These are phyloP conservation scores for Prunus yedoensis DNA, from an alignment of 331 rosid genomes.

Conservation along the genomic window DNA sequence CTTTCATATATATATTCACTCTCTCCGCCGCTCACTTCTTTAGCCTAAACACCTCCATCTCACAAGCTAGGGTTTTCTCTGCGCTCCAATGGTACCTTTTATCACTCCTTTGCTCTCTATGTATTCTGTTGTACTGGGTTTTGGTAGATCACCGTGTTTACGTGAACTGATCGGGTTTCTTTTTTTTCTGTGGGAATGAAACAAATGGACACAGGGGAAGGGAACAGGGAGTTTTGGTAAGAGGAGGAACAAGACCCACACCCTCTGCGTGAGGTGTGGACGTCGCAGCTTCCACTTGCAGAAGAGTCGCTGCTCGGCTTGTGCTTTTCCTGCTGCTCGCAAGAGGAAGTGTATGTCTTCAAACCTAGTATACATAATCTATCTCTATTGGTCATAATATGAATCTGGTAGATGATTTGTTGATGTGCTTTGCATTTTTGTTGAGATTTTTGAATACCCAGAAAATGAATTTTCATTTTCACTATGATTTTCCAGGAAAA, in stretches of 20 bases:
- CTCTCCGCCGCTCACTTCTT: constrained; percentile 14
- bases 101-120: neutral
- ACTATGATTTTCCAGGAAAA: neutral
- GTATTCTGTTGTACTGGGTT: neutral
- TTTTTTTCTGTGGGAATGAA: neutral
- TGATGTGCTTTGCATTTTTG: neutral
- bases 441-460: neutral
- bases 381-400: neutral
- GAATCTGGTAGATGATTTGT: neutral
- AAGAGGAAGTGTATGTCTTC: constrained; percentile 60
- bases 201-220: constrained; percentile 57
- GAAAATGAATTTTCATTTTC: neutral
- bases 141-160: neutral
- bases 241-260: constrained; percentile 99
- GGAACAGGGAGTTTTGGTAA: constrained; percentile 98
- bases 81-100: constrained; percentile 51
- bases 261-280: constrained; percentile 93
- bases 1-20: constrained; percentile 18
- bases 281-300: constrained; percentile 98
- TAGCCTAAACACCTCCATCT: constrained; percentile 16
- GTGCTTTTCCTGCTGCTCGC: constrained; percentile 96
- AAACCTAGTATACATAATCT: neutral
- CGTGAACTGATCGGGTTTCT: neutral
- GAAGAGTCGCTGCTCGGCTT: constrained; percentile 93
- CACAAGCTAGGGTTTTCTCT: constrained; percentile 40